phyloP scores from a whole-genome alignment of 1,284 basidiomycete species.

The Ustilago esculenta region DNA sequence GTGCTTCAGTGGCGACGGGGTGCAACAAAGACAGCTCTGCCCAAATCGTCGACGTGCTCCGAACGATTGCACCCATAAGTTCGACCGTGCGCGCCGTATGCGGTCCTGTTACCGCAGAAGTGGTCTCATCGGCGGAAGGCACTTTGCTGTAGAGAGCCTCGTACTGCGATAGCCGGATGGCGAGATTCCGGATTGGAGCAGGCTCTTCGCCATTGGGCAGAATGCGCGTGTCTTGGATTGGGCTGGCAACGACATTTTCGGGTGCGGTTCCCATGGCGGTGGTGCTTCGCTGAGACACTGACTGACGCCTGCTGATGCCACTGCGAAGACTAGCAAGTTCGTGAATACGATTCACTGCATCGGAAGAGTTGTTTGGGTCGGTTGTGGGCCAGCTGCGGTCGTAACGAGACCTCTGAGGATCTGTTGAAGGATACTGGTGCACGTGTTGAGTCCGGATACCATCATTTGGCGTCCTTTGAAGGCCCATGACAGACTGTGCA shows the following conservation, averaged over 20 bases:
- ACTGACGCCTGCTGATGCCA: constrained; percentile 1
- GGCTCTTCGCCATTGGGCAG: constrained; percentile 21
- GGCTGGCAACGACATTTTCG: constrained; percentile 3
- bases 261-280: constrained; percentile 27
- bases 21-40: constrained; percentile 41
- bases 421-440: constrained; percentile 32
- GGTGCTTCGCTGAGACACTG: constrained; percentile 19
- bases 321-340: constrained; percentile 33
- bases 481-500: constrained; percentile 32
- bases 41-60: constrained; percentile 41
- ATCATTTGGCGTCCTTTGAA: constrained; percentile 26
- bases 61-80: constrained; percentile 41
- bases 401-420: constrained; percentile 31
- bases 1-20: constrained; percentile 40
- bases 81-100: constrained; percentile 32
- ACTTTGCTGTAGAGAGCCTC: constrained; percentile 39
- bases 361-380: constrained; percentile 23
- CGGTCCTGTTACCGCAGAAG: constrained; percentile 12
- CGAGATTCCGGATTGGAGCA: constrained; percentile 41
- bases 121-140: constrained; percentile 14
- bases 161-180: constrained; percentile 38
- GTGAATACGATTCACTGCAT: constrained; percentile 31
- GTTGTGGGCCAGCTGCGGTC: constrained; percentile 16
- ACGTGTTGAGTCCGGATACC: constrained; percentile 7
- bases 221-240: background rate